These are phyloP conservation scores for Elaphomyces granulatus DNA, from an alignment of 495 filamentous ascomycete genomes.

Conservation along the genomic window DNA sequence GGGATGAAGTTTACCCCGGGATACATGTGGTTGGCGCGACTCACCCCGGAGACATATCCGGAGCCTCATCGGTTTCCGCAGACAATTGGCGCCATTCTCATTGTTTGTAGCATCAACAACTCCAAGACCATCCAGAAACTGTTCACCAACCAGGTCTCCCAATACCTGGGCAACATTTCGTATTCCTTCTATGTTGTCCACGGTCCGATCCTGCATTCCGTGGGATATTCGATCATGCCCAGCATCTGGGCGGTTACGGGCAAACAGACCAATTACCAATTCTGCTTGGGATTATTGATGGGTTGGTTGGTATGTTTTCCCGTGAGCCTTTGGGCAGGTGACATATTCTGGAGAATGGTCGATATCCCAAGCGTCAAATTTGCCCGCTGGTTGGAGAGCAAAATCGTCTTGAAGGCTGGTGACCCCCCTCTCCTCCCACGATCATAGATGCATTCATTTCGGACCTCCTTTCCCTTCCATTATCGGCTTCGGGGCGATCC, in stretches of 20 bases:
- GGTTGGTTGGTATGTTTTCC: slow-evolving; percentile 36
- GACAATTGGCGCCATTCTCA: slow-evolving; percentile 38
- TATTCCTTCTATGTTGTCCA: slow-evolving; percentile 54
- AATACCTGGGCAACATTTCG: slow-evolving; percentile 48
- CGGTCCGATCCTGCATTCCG: slow-evolving; percentile 38
- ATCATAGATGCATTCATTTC: too few relatives aligned
- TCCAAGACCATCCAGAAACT: slow-evolving; percentile 36
- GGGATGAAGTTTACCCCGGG: slow-evolving; percentile 32
- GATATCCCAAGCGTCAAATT: slow-evolving; percentile 44
- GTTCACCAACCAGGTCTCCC: slow-evolving; percentile 40
- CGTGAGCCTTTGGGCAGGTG: slow-evolving; percentile 41
- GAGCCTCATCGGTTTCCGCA: slow-evolving; percentile 33
- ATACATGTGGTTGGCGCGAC: slow-evolving; percentile 27
- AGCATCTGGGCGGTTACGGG: slow-evolving; percentile 41
- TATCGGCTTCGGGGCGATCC: too few relatives aligned
- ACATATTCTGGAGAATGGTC: slow-evolving; percentile 44
- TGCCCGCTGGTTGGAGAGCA: slow-evolving; percentile 37
- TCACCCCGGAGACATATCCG: slow-evolving; percentile 29
- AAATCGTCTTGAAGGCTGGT: slow-evolving; percentile 5
- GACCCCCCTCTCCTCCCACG: too few relatives aligned
- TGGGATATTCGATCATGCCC: slow-evolving; percentile 35
- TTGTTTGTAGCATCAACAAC: slow-evolving; percentile 42
- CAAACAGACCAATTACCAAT: slow-evolving; percentile 35
- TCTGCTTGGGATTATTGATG: slow-evolving; percentile 36
- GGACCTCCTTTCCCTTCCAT: too few relatives aligned